Conservation (phyloP, 2,329 filamentous ascomycete genomes). For the Paecilomyces dactylethromorphus region DNA sequence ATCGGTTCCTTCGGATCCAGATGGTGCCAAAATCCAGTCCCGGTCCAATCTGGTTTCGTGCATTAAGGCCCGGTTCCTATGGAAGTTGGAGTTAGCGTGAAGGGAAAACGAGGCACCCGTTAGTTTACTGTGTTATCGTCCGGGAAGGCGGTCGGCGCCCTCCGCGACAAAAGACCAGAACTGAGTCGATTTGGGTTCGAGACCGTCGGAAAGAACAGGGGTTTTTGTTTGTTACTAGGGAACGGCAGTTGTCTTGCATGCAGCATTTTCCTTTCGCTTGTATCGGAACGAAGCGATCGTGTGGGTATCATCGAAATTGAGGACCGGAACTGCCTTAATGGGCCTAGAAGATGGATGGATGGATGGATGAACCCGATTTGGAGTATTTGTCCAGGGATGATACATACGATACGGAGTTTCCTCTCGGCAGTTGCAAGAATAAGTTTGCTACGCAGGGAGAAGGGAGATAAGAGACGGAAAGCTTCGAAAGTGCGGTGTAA, state of each 20-base stretch:
- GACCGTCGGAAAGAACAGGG: background rate
- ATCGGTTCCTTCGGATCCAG: too few species aligned
- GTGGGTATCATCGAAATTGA: too few species aligned
- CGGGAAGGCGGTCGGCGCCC: background rate
- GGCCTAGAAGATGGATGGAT: too few species aligned
- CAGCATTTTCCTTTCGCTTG: background rate
- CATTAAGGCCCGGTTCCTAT: too few species aligned
- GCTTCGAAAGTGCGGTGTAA: too few species aligned
- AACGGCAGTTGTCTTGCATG: background rate
- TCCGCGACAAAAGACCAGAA: background rate
- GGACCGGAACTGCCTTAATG: background rate
- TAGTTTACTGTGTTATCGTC: background rate
- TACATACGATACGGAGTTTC: background rate
- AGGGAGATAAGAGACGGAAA: background rate
- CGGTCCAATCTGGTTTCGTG: background rate
- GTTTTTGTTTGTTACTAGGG: too few species aligned
- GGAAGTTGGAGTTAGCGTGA: too few species aligned
- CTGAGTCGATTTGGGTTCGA: too few species aligned
- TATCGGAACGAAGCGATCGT: background rate
- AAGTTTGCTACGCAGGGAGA: too few species aligned
- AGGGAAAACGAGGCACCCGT: too few species aligned
- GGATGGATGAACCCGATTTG: background rate
- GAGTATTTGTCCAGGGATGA: background rate
- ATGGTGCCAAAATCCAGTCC: background rate
- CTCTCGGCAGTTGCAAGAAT: background rate